A percentile compares a stretch with the other conserved stretches of the same genome.
Evolutionary conservation across 1,139 yeast genomes (phyloP).

Genomic region (Pichia sp.): DNA sequence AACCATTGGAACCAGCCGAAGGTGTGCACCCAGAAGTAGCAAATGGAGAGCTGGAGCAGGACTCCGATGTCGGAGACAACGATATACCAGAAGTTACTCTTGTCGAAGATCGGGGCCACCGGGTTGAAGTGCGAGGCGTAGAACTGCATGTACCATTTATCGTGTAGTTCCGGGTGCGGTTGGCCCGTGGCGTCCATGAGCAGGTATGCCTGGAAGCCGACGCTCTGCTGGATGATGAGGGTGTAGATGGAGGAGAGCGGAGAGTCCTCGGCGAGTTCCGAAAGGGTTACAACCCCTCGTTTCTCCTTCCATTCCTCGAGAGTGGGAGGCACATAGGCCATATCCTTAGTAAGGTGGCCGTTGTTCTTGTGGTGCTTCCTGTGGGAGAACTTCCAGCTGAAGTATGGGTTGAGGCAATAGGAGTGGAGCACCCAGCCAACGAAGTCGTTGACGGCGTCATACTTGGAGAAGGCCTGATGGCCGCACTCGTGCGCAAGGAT

Average conservation of each 20-base stretch:
- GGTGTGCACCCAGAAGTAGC: slow-evolving; percentile 60
- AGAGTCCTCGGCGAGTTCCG: slow-evolving; percentile 67
- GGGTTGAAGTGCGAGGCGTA: slow-evolving; percentile 67
- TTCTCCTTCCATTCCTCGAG: slow-evolving; percentile 49
- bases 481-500: slow-evolving; percentile 90
- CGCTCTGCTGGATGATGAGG: slow-evolving; percentile 65
- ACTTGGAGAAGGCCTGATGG: slow-evolving; percentile 78
- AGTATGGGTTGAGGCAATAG: slow-evolving; percentile 73
- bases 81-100: slow-evolving; percentile 65
- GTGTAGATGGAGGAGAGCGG: slow-evolving; percentile 59
- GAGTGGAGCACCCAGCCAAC: slow-evolving; percentile 85
- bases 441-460: slow-evolving; percentile 61
- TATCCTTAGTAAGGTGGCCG: slow-evolving; percentile 75
- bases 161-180: slow-evolving; percentile 42
- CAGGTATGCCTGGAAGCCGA: slow-evolving; percentile 70
- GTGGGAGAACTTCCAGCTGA: slow-evolving; percentile 81
- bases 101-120: slow-evolving; percentile 65
- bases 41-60: slow-evolving; percentile 45
- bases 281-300: slow-evolving; percentile 39
- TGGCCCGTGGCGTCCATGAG: slow-evolving; percentile 77
- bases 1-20: slow-evolving; percentile 63
- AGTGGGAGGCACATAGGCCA: slow-evolving; percentile 69
- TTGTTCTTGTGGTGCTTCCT: slow-evolving; percentile 87
- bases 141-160: slow-evolving; percentile 37
- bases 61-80: slow-evolving; percentile 73